phyloP scores from a whole-genome alignment of 2,329 filamentous ascomycete species.

The Paraphaeosphaeria sporulosa region DNA sequence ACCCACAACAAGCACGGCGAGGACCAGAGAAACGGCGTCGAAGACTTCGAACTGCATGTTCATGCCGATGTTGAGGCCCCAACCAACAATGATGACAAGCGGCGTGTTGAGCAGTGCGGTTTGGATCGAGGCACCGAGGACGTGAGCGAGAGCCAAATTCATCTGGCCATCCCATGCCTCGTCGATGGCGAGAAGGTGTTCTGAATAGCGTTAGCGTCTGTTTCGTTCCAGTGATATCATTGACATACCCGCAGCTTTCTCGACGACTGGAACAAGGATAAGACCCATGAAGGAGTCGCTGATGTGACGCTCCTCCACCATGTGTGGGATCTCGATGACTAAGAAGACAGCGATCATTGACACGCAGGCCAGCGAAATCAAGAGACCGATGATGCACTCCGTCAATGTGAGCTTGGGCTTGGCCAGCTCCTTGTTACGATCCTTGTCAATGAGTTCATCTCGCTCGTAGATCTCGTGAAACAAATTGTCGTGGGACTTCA shows the following conservation, averaged over 20 bases:
- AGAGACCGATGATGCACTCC: slow-evolving; percentile 73
- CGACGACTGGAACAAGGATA: slow-evolving; percentile 81
- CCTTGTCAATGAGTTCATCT: slow-evolving; percentile 73
- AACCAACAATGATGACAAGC: slow-evolving; percentile 82
- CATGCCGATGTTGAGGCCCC: slow-evolving; percentile 75
- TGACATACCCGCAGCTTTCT: slow-evolving; percentile 71
- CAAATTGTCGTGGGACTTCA: slow-evolving; percentile 77
- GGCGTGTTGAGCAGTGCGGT: slow-evolving; percentile 89
- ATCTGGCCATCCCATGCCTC: slow-evolving; percentile 85
- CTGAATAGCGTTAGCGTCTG: slow-evolving; percentile 42
- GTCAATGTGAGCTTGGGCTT: slow-evolving; percentile 77
- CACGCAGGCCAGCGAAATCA: slow-evolving; percentile 71
- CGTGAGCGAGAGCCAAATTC: slow-evolving; percentile 85
- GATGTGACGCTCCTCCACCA: slow-evolving; percentile 61
- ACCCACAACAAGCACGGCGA: slow-evolving; percentile 85
- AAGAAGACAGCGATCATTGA: slow-evolving; percentile 77
- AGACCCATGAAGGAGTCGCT: slow-evolving; percentile 67
- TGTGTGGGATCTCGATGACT: slow-evolving; percentile 73
- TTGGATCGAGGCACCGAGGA: slow-evolving; percentile 86
- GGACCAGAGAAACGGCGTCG: slow-evolving; percentile 80
- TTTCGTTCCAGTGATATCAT: not conserved
- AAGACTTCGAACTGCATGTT: slow-evolving; percentile 87
- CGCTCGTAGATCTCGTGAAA: slow-evolving; percentile 75
- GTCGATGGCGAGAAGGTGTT: slow-evolving; percentile 83
- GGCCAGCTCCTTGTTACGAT: slow-evolving; percentile 65